Evolutionary conservation across 2,329 filamentous ascomycete species (phyloP), one percentile per base, ranked within the genome.

Genomic region (Zymoseptoria pseudotritici): DNA sequence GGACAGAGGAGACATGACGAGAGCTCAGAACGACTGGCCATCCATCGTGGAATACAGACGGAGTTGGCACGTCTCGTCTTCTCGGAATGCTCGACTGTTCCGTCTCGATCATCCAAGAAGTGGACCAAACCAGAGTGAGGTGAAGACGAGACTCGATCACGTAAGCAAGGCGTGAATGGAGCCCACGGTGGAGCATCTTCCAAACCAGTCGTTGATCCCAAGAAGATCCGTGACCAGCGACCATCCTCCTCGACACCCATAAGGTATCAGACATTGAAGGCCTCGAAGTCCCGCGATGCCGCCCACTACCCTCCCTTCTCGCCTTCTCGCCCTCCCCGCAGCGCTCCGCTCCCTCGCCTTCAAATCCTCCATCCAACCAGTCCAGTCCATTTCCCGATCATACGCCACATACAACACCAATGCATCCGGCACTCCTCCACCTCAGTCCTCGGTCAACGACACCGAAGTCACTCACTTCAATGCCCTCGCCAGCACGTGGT

Each of bases 391-490:
- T 4, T 46, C 42, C 11, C 55, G 58, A 54, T 49, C 55, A 1
- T 63, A 62, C 56, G 63, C 65, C 21, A 65, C 63, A 1, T 66
- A 65, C 65, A 66, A 66, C 55, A 63, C 65, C 36, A 65, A 65
- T 26, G 53, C 59, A 49, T 57, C 46, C 50, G 42, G 53, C 46
- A 22, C 60, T 2, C 26, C 60, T 9, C 22, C 56, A 2, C 46
- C 55, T 17, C 57, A 61, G 4, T 70, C 88, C 54, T 91, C 90
- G 58, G 90, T 99, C 76, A 95, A 95, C 70, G 83, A 89, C 57
- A 84, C 87, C 66, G 93, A 99, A 79, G 85, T 99, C 65, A 89
- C 89, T 19, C 94, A 99, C 79, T 99, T 99, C 83, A 91, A 91
- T 71, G 86, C 86, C 64, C 90, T 99, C 70, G 94, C 94, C 65